Percentiles rank a stretch among this genome's conserved stretches.
phyloP scores from a whole-genome alignment of 2,329 filamentous ascomycete species.

The Alternaria gaisen region DNA sequence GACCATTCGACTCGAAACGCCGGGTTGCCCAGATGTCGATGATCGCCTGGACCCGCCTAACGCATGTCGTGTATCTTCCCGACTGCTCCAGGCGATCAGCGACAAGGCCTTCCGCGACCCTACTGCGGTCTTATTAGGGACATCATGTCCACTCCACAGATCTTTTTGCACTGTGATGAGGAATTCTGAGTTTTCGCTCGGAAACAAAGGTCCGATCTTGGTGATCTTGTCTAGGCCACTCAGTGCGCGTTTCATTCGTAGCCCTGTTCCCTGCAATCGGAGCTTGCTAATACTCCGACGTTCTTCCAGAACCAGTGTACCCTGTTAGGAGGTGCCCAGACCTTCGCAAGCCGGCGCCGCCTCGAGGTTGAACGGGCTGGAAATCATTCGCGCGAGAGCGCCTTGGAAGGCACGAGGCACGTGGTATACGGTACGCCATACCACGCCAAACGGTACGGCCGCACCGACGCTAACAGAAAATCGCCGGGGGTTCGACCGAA shows the following conservation, averaged over 20 bases:
- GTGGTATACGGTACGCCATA: not conserved
- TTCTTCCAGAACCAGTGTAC: slow-evolving; percentile 1
- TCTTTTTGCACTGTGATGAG: not conserved
- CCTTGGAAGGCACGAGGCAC: not conserved
- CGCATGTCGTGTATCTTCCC: not conserved
- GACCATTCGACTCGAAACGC: not conserved
- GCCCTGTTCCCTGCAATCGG: slow-evolving; percentile 11
- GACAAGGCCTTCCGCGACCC: not conserved
- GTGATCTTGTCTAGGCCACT: not conserved
- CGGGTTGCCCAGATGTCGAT: not conserved
- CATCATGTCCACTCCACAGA: not conserved
- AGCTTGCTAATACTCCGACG: not conserved
- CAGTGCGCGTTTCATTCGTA: slow-evolving; percentile 9
- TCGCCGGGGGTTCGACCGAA: slow-evolving; percentile 10
- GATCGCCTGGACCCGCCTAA: slow-evolving; percentile 1
- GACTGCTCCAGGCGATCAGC: not conserved
- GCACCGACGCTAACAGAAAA: slow-evolving; percentile 1
- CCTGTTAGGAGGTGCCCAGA: slow-evolving; percentile 4
- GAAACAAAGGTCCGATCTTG: not conserved
- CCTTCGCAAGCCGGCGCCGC: not conserved
- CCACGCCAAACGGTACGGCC: not conserved
- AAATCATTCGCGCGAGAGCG: not conserved
- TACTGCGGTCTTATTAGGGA: not conserved
- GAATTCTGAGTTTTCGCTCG: not conserved
- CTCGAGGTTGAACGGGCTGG: not conserved